Base-by-base conservation (phyloP, 208 protist species). In the Acanthamoeba triangularis region DNA sequence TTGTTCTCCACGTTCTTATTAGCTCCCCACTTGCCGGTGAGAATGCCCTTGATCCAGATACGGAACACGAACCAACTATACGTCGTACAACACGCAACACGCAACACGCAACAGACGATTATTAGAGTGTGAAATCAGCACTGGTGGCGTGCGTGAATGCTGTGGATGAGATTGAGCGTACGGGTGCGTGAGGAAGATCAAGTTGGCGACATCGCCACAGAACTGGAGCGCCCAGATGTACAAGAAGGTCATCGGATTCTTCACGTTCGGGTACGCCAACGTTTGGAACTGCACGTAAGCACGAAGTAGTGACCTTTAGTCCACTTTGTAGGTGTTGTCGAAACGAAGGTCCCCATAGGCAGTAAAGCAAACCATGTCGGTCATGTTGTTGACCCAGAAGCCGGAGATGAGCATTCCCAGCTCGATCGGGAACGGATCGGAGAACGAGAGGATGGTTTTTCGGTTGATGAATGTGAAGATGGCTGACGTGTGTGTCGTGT, bases 301-400 rank as follows among this genome's bases (percentile, higher is more conserved):
- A 28, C 16, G 33, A 37, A 25, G 11, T 14, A 13, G 23, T 30
- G 25, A 74, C n/a, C 3, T 13, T 61, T 10, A 61, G 5, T 25
- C 11, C 54, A 23, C 2, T 61, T 5, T 61, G 2, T 8, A 11
- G 1, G 1, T 18, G 49, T 10, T 10, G 7, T 54, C 13, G 6
- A 18, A 18, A 54, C n/a, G 23, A n/a, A 44, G n/a, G n/a, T n/a
- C n/a, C n/a, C n/a, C n/a, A n/a, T n/a, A n/a, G n/a, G n/a, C n/a
- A n/a, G n/a, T n/a, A n/a, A n/a, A n/a, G n/a, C n/a, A n/a, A n/a
- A 91, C 93, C 54, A 96, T 88, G 33, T 95, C 92, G 33, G 47
- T 59, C n/a, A 96, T 65, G 35, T 96, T 91, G 47, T 96, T 94
- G 35, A 96, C 41, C 95, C 95, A 96, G n/a, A 96, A 76, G 61